phyloP scores from a whole-genome alignment of 2,329 filamentous ascomycete species.

The Didymella pinodella region DNA sequence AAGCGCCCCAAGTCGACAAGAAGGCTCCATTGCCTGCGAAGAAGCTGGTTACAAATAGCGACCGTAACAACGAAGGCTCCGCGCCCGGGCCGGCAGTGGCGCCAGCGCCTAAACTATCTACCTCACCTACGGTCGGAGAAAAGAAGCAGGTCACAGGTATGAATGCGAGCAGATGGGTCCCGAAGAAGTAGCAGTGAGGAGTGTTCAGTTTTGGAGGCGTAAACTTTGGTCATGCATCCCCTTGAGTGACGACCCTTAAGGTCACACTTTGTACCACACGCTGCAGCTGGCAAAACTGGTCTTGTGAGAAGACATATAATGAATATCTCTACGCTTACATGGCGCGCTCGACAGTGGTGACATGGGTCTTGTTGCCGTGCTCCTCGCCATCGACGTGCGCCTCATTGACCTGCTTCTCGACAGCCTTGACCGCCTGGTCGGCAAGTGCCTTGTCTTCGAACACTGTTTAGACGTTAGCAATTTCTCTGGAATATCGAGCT shows the following conservation, averaged over 20 bases:
- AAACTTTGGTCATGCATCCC: neutral
- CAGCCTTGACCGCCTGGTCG: slow-evolving; percentile 43
- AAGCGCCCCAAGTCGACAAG: neutral
- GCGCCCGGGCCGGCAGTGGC: neutral
- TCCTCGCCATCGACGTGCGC: slow-evolving; percentile 23
- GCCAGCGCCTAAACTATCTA: neutral
- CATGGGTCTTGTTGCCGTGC: slow-evolving; percentile 31
- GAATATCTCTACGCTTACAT: slow-evolving; percentile 6
- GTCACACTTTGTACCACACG: neutral
- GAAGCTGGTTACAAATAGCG: neutral
- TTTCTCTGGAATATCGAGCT: fast-evolving
- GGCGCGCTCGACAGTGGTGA: slow-evolving; percentile 32
- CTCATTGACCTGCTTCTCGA: slow-evolving; percentile 47
- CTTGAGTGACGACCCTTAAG: neutral
- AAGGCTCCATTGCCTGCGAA: neutral
- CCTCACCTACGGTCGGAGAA: neutral
- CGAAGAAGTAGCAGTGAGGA: neutral
- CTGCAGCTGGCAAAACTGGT: neutral
- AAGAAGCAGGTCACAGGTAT: neutral
- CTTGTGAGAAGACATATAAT: neutral
- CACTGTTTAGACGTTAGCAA: slow-evolving; percentile 35
- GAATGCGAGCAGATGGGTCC: neutral
- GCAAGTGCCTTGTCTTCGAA: slow-evolving; percentile 48
- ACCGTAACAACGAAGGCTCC: neutral
- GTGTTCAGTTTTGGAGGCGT: neutral